Percentiles rank a stretch among this genome's conserved stretches.
Evolutionary conservation across 2,329 filamentous ascomycete species (phyloP).

Genomic region (Talaromyces amestolkiae): DNA sequence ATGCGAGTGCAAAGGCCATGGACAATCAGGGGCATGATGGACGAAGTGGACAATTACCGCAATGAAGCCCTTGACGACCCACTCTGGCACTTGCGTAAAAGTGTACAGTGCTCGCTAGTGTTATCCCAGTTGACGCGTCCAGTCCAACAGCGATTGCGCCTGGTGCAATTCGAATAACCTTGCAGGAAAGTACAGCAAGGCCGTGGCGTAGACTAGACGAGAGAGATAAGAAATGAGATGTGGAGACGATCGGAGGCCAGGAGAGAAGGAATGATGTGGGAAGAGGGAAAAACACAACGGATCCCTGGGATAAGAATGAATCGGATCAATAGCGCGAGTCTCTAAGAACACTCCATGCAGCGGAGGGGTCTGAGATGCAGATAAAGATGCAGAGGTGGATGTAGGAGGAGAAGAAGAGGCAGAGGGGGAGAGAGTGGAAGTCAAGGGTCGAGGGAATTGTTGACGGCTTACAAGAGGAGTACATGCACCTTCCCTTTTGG

Average conservation of each 20-base stretch:
- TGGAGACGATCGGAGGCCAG: background rate
- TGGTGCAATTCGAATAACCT: conserved; percentile 13
- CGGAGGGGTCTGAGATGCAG: background rate
- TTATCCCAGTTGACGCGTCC: conserved; percentile 5
- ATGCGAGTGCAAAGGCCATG: background rate
- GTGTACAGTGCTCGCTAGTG: background rate
- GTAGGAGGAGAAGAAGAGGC: background rate
- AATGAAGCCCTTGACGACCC: conserved; percentile 11
- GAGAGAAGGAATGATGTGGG: background rate
- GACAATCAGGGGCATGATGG: conserved; percentile 7
- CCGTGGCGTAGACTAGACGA: background rate
- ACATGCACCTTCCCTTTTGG: background rate
- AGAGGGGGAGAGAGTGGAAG: background rate
- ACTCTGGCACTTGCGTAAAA: background rate
- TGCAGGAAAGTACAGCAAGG: conserved; percentile 18
- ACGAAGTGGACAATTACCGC: background rate
- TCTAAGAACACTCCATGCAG: background rate
- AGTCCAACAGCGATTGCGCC: background rate
- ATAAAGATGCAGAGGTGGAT: conserved; percentile 6
- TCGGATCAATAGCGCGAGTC: conserved; percentile 3
- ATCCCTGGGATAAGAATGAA: conserved; percentile 8
- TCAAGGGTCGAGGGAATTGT: background rate
- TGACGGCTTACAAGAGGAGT: background rate
- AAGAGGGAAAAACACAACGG: conserved; percentile 5
- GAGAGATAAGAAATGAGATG: background rate